Evolutionary conservation across 2,329 filamentous ascomycete genomes (phyloP).

Genomic region (Cercospora berteroae): DNA sequence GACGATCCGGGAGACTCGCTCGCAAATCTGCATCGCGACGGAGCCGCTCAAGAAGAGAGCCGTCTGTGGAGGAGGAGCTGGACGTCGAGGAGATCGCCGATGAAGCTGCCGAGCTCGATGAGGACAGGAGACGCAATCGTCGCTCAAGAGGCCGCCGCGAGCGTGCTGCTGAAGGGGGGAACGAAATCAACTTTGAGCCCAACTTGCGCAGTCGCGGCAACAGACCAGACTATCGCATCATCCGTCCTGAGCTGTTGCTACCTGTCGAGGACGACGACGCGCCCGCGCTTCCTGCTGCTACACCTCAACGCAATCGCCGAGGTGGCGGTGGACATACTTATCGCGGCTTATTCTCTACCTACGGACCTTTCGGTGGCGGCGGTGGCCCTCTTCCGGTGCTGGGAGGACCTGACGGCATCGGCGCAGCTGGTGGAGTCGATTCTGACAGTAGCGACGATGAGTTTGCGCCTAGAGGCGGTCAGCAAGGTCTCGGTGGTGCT

Average conservation of each 20-base stretch:
- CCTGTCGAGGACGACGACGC: conserved; percentile 75
- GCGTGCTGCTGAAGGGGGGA: conserved; percentile 24
- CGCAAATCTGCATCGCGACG: conserved; percentile 48
- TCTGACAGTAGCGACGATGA: conserved; percentile 98
- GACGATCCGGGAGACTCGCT: conserved; percentile 54
- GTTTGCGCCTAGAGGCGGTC: conserved; percentile 55
- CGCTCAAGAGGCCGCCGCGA: conserved; percentile 38
- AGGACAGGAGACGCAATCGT: conserved; percentile 48
- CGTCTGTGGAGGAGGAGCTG: conserved; percentile 49
- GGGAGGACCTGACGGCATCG: conserved; percentile 70
- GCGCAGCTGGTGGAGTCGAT: conserved; percentile 74
- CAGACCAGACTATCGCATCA: conserved; percentile 81
- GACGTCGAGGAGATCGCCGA: conserved; percentile 52
- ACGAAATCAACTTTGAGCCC: conserved; percentile 42
- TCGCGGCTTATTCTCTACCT: conserved; percentile 81
- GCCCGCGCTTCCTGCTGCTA: conserved; percentile 61
- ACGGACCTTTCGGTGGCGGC: conserved; percentile 88
- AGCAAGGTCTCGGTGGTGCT: conserved; percentile 55
- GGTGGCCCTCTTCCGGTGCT: conserved; percentile 70
- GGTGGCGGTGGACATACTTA: conserved; percentile 59
- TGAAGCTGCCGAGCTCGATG: conserved; percentile 58
- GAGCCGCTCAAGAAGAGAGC: conserved; percentile 44
- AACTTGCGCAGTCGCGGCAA: conserved; percentile 63
- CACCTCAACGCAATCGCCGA: conserved; percentile 61
- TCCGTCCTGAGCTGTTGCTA: conserved; percentile 67